Base-by-base conservation (phyloP, 257 asterid genomes). In the Asclepias syriaca region DNA sequence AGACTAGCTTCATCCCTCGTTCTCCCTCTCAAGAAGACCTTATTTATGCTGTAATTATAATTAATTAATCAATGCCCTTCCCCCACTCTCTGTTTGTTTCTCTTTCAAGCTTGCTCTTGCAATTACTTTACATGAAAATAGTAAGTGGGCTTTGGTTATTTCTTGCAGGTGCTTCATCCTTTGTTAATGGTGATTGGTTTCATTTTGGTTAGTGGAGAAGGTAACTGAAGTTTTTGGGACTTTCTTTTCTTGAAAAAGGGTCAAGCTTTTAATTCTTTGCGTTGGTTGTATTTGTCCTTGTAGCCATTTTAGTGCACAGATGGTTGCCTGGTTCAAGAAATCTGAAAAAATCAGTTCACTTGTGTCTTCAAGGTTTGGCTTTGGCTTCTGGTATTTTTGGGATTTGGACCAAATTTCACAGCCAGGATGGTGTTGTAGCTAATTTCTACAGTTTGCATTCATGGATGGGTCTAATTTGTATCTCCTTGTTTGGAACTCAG, bases 291-390 rank as follows among this genome's bases (percentile, higher is more conserved):
- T 22, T 70, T 71, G 54, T 58, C 63, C 58, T 79, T 72, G 12
- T 81, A 93, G 97, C 98, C 65, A 93, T 93, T 72, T 84, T 93
- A 75, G 96, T 93, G 81, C 93, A 93, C 78, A 93, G 85, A 80
- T 88, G 93, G 93, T 78, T 90, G 82, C 91, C 90, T 78, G 96
- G 97, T 77, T 90, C 98, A 75, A 80, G 95, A 83, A 88, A 88
- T 68, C 60, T 77, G 84, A 93, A 87, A 90, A 93, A 87, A 86
- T 83, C 85, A 50, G 96, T 85, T 63, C 96, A 93, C 58, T 85
- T 93, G 74, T 77, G 92, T 70, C 95, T 93, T 66, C 98, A 90
- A 85, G 98, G 97, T 32, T 78, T 93, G 79, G 98, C 98, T 77
- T 81, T 93, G 83, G 86, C 79, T 57, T 86, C 87, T 87, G 98